A percentile compares a stretch with the other conserved stretches of the same genome.
These are phyloP conservation scores for Lepidium africanum DNA, from an alignment of 345 rosid genomes.

Conservation along the genomic window DNA sequence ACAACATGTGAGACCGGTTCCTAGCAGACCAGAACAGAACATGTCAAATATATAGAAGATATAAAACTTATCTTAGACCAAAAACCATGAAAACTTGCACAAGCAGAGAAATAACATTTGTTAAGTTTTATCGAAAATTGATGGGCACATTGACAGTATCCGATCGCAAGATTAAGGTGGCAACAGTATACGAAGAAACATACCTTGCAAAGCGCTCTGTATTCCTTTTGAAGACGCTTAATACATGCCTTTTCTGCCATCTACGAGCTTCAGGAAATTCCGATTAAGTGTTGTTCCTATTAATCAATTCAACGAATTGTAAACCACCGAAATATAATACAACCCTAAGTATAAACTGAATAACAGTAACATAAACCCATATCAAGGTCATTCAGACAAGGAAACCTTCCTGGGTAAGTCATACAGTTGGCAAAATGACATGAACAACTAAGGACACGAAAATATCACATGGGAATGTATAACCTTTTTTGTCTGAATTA, in stretches of 20 bases:
- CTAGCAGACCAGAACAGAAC: conserved; percentile 25
- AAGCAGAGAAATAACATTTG: neutral
- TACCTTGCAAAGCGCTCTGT: conserved; percentile 83
- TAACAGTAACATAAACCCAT: neutral
- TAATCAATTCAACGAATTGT: neutral
- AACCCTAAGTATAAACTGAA: neutral
- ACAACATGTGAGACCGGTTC: conserved; percentile 92
- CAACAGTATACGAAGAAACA: neutral
- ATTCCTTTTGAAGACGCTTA: conserved; percentile 89
- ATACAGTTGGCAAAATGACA: neutral
- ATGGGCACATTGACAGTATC: neutral
- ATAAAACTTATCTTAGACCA: neutral
- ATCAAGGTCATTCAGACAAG: neutral
- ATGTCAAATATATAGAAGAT: neutral
- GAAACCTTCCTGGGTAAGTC: neutral
- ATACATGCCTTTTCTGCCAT: conserved; percentile 86
- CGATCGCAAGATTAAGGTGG: too few relatives aligned
- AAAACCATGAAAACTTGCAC: neutral
- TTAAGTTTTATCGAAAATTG: neutral
- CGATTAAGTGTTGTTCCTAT: neutral
- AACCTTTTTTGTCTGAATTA: neutral
- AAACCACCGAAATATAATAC: neutral
- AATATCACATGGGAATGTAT: neutral
- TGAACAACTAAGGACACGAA: conserved; percentile 10
- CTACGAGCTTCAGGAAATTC: neutral